Evolutionary conservation across 164 flowering plant genomes (phyloP).

Genomic region (Cinnamomum chago): DNA sequence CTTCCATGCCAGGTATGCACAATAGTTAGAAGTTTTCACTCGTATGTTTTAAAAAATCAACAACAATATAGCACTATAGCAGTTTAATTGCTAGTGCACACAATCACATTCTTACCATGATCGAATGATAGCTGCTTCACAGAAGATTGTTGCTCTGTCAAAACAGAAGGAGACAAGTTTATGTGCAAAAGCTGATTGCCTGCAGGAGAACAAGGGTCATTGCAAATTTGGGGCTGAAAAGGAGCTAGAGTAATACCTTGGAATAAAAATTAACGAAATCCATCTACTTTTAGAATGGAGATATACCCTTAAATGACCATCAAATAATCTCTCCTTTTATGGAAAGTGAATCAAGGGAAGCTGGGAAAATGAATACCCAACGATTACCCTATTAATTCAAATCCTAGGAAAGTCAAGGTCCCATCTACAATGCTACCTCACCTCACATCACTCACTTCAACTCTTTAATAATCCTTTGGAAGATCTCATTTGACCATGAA

Average conservation of each 20-base stretch:
- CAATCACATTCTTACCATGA: constrained; percentile 25
- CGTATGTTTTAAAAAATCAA: background rate
- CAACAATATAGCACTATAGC: background rate
- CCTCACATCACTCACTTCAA: too few species aligned
- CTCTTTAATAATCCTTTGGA: too few species aligned
- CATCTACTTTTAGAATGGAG: background rate
- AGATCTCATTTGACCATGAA: too few species aligned
- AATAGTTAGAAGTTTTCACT: background rate
- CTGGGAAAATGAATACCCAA: too few species aligned
- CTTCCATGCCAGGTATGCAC: background rate
- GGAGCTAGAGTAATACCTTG: background rate
- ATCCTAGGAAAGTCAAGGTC: too few species aligned
- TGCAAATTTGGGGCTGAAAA: background rate
- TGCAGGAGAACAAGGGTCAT: constrained; percentile 12
- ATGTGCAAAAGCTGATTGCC: constrained; percentile 30
- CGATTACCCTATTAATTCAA: too few species aligned
- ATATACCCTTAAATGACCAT: too few species aligned
- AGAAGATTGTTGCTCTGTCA: constrained; percentile 20
- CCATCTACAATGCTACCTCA: too few species aligned
- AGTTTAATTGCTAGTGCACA: background rate
- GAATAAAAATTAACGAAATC: background rate
- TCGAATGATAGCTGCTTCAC: constrained; percentile 16
- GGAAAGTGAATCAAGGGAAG: too few species aligned
- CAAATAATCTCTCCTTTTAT: too few species aligned
- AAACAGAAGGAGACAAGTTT: constrained; percentile 34